Conservation (phyloP, 2,329 filamentous ascomycete species). For the Paraphoma sp. region DNA sequence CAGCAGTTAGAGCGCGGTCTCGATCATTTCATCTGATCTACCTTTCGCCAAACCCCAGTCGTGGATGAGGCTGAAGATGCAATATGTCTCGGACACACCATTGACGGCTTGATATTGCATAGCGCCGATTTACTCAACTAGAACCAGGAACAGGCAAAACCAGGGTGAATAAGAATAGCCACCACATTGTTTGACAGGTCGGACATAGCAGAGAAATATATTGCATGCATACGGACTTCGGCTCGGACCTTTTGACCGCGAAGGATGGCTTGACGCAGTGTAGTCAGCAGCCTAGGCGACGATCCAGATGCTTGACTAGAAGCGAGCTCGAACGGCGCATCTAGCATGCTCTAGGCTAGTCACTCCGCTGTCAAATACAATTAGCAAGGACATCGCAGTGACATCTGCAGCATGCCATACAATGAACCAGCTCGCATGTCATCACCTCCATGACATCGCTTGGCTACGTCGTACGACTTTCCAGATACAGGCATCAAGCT, state of each 20-base stretch:
- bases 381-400: neutral
- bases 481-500: slow-evolving; percentile 8
- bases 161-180: slow-evolving; percentile 14
- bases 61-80: slow-evolving; percentile 28
- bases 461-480: slow-evolving; percentile 9
- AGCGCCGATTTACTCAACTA: slow-evolving; percentile 6
- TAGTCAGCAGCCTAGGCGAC: slow-evolving; percentile 3
- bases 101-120: slow-evolving; percentile 29
- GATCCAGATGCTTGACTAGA: neutral
- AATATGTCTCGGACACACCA: slow-evolving; percentile 20
- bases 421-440: neutral
- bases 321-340: neutral
- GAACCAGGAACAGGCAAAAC: slow-evolving; percentile 12
- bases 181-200: neutral
- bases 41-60: neutral
- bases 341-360: neutral
- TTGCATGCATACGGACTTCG: slow-evolving; percentile 3
- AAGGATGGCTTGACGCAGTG: neutral
- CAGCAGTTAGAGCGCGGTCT: neutral
- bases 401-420: neutral
- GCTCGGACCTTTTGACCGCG: slow-evolving; percentile 3
- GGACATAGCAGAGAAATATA: neutral
- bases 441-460: neutral
- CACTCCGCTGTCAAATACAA: neutral
- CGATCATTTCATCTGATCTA: neutral